Base-by-base conservation (phyloP, 768 basidiomycete genomes). In the Phylloporus rhodoxanthus region DNA sequence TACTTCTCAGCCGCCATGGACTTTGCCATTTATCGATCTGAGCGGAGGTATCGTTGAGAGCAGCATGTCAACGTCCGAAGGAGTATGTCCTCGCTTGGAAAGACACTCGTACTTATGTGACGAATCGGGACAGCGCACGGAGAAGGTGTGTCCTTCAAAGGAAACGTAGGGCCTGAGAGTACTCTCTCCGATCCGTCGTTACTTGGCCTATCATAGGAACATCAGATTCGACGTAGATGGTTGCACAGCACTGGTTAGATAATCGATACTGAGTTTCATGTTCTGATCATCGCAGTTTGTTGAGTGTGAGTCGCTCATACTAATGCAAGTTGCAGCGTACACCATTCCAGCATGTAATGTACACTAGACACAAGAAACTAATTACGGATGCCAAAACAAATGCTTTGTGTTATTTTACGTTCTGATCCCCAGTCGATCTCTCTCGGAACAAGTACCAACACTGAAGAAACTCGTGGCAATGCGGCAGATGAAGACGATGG, bases 11-110 rank as follows among this genome's bases (percentile, higher is more conserved):
- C 39, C 34, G 15, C 43, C 38, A 17, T 53, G 45, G 45, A 53
- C 48, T 29, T 34, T 57, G 20, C 48, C 57, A 1, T 20, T 50
- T 10, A 32, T 57, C 28, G 26, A 57, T 29, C 19, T 50, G 5
- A 41, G 21, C 25, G 47, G 21, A 38, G 42, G 20, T 2, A 29
- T 40, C 1, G 23, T 28, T 25, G 51, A 38, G 17, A 30, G 32
- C 19, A 57, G 34, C 48, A 38, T 42, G 29, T 43, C 51, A 10
- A 43, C 36, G 13, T 37, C 46, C 8, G 50, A 43, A 43, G 41
- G 43, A 20, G 54, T 51, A 39, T 4, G 48, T 48, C 7, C 15
- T 45, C 25, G 23, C 32, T 34, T n/a, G 10, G 32, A 28, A 28
- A 13, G 19, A 13, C 10, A 10, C 4, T 8, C 15, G 28, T 33